These are phyloP conservation scores for Coemansia sp. DNA, from an alignment of 192 early-diverging fungal genomes.

Conservation along the genomic window DNA sequence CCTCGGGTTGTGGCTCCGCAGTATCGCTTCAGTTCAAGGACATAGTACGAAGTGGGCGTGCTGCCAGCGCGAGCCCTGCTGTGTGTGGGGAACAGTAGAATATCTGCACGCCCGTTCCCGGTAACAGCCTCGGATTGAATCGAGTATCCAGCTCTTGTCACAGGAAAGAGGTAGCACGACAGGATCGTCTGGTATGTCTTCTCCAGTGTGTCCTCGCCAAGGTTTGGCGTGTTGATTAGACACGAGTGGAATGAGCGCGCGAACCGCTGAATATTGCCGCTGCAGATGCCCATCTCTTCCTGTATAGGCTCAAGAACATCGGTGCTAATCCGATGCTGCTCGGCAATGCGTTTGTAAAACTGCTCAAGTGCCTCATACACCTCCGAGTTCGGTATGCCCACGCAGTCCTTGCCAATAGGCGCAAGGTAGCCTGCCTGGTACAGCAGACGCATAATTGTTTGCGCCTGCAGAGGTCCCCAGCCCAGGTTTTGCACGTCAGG, in stretches of 20 bases:
- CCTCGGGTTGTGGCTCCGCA: not conserved
- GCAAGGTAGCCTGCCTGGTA: not conserved
- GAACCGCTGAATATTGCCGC: not conserved
- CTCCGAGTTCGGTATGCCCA: not conserved
- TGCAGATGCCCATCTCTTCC: slow-evolving; percentile 1
- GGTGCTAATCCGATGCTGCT: not conserved
- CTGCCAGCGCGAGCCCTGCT: not conserved
- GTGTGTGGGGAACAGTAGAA: not conserved
- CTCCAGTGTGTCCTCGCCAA: not conserved
- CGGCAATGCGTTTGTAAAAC: slow-evolving; percentile 1
- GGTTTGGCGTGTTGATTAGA: not conserved
- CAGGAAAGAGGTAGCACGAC: slow-evolving; percentile 2
- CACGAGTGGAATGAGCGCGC: not conserved
- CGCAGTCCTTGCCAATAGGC: not conserved
- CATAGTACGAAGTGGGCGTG: not conserved
- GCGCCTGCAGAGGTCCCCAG: not conserved
- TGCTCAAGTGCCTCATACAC: not conserved
- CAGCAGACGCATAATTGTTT: not conserved
- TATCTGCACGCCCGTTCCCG: slow-evolving; percentile 7
- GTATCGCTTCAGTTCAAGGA: slow-evolving; percentile 8
- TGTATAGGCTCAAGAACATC: slow-evolving; percentile 1
- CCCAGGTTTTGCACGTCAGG: not conserved
- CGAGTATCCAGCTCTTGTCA: not conserved
- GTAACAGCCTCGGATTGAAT: not conserved
- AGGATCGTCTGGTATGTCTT: not conserved